Percentiles rank a stretch among this genome's conserved stretches.
Evolutionary conservation across 2,329 filamentous ascomycete genomes (phyloP).

Genomic region (Metarhizium anisopliae): DNA sequence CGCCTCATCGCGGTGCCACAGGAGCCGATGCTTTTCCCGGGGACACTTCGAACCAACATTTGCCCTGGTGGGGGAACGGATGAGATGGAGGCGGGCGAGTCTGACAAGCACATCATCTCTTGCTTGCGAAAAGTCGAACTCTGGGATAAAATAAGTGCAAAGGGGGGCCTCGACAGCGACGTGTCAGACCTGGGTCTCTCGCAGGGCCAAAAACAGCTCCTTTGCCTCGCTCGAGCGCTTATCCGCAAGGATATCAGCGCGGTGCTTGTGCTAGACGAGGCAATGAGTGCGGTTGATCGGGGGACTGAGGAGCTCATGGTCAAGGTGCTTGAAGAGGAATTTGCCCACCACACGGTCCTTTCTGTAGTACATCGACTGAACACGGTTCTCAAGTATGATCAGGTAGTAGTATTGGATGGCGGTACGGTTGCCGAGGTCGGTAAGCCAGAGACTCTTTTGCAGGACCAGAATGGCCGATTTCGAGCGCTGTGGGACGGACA

Average conservation of each 20-base stretch:
- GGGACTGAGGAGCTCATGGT: constrained; percentile 29
- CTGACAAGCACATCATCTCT: constrained; percentile 8
- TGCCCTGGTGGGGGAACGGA: no score
- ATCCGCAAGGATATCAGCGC: constrained; percentile 18
- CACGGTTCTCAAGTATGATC: constrained; percentile 40
- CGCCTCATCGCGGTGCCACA: constrained; percentile 40
- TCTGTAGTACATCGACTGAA: constrained; percentile 32
- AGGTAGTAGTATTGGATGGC: constrained; percentile 35
- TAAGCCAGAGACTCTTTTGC: background rate
- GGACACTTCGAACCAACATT: constrained; percentile 20
- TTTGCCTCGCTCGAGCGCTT: constrained; percentile 14
- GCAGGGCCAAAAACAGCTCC: constrained; percentile 14
- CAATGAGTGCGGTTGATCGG: constrained; percentile 24
- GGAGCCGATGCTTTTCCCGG: constrained; percentile 38
- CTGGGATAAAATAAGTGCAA: constrained; percentile 6
- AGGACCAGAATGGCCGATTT: background rate
- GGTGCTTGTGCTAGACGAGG: constrained; percentile 29
- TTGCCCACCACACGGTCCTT: constrained; percentile 39
- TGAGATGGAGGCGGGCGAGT: background rate
- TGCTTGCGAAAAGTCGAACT: constrained; percentile 11
- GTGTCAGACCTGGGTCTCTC: constrained; percentile 11
- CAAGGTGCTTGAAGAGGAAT: constrained; percentile 24
- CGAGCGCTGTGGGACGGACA: no score
- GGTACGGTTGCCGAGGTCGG: constrained; percentile 30
- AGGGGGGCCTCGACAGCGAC: constrained; percentile 10